Conservation (phyloP, 305 asterid species). For the Fraxinus latifolia region DNA sequence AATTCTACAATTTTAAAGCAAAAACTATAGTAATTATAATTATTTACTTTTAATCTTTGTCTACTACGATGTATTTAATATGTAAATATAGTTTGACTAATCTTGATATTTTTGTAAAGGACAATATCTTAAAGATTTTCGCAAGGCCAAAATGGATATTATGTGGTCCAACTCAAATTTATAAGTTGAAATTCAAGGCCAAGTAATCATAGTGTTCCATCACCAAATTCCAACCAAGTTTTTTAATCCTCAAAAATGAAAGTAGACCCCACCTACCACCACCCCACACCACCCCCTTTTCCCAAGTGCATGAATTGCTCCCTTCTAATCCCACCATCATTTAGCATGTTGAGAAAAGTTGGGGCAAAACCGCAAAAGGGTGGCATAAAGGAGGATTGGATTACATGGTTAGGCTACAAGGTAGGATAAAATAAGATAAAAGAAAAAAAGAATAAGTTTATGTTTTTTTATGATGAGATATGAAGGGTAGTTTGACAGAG, state of each 20-base stretch:
- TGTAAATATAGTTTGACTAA: constrained; percentile 16
- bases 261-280: constrained; percentile 20
- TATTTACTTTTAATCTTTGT: neutral
- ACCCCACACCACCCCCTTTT: neutral
- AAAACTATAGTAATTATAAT: neutral
- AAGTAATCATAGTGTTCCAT: constrained; percentile 44
- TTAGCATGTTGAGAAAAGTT: constrained; percentile 51
- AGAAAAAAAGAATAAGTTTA: neutral
- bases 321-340: constrained; percentile 33
- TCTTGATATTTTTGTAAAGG: neutral
- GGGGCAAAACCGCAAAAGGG: constrained; percentile 60
- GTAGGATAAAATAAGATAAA: neutral
- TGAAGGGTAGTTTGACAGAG: neutral
- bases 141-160: constrained; percentile 17
- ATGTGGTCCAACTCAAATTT: constrained; percentile 27
- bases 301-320: constrained; percentile 40
- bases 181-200: constrained; percentile 21
- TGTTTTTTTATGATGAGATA: neutral
- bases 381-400: constrained; percentile 36
- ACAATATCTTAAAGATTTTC: constrained; percentile 12
- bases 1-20: neutral
- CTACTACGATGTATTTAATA: neutral
- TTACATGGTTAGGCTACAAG: constrained; percentile 6
- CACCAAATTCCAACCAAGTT: constrained; percentile 30
- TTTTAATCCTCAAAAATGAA: constrained; percentile 17